These are phyloP conservation scores for Jaminaea rosea DNA, from an alignment of 1,284 basidiomycete species.

Conservation along the genomic window DNA sequence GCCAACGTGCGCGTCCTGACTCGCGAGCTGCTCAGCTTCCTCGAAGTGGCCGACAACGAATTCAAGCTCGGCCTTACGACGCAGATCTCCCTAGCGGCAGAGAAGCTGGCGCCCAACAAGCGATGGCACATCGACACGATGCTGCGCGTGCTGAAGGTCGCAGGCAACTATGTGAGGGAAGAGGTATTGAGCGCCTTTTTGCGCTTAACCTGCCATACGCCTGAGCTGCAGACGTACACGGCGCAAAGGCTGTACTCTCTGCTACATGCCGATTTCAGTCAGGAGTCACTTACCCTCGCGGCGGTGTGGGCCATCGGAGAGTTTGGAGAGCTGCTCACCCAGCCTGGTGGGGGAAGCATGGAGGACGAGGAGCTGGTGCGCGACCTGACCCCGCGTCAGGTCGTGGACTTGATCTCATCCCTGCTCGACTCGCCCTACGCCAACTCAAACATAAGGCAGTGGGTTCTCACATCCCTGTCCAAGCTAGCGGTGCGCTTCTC, in stretches of 20 bases:
- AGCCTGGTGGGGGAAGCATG: conserved; percentile 61
- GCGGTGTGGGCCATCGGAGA: conserved; percentile 95
- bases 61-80: conserved; percentile 98
- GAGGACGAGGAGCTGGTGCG: conserved; percentile 64
- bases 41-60: conserved; percentile 96
- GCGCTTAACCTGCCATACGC: conserved; percentile 89
- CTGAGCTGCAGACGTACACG: conserved; percentile 92
- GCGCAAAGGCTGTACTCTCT: conserved; percentile 84
- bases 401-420: conserved; percentile 77
- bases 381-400: conserved; percentile 60
- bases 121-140: conserved; percentile 99
- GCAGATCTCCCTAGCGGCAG: conserved; percentile 90
- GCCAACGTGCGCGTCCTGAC: conserved; percentile 85
- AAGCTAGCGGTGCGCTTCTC: conserved; percentile 72
- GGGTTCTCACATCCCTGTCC: conserved; percentile 77
- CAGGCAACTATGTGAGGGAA: conserved; percentile 94
- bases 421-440: conserved; percentile 89
- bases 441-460: conserved; percentile 83
- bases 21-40: conserved; percentile 84
- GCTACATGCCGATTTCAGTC: conserved; percentile 82
- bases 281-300: conserved; percentile 85
- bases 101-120: conserved; percentile 93
- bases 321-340: conserved; percentile 81
- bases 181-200: conserved; percentile 93
- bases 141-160: conserved; percentile 79